Evolutionary conservation across 257 asterid species (phyloP).

Genomic region (Penstemon barbatus): DNA sequence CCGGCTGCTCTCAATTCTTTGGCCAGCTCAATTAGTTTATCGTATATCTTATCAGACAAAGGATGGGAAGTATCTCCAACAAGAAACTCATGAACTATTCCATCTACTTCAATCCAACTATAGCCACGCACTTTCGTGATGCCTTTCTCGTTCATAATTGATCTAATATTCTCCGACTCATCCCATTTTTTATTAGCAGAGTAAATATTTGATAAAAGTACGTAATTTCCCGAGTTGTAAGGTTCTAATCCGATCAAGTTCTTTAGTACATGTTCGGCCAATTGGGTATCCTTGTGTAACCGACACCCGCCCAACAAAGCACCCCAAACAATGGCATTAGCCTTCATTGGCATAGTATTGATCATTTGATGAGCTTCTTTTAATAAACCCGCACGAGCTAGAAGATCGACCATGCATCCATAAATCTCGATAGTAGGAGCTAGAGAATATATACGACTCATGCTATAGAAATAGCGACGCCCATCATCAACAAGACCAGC

Average conservation of each 20-base stretch:
- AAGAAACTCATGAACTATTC: slow-evolving; percentile 17
- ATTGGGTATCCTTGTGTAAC: slow-evolving; percentile 42
- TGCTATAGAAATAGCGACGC: slow-evolving; percentile 5
- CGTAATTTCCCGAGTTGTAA: slow-evolving; percentile 11
- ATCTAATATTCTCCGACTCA: slow-evolving; percentile 14
- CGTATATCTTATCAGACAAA: slow-evolving; percentile 14
- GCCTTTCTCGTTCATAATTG: slow-evolving; percentile 5
- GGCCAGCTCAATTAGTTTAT: slow-evolving; percentile 11
- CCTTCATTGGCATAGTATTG: slow-evolving; percentile 40
- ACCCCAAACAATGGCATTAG: slow-evolving; percentile 49
- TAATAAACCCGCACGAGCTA: slow-evolving; percentile 45
- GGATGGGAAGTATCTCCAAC: slow-evolving; percentile 20
- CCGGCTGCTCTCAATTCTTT: slow-evolving; percentile 21
- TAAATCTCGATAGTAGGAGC: slow-evolving; percentile 41
- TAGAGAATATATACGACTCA: slow-evolving; percentile 27
- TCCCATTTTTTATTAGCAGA: slow-evolving; percentile 12
- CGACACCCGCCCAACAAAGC: slow-evolving; percentile 51
- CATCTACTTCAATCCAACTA: slow-evolving; percentile 20
- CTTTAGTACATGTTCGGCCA: slow-evolving; percentile 38
- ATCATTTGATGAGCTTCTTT: slow-evolving; percentile 40
- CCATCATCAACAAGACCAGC: slow-evolving; percentile 20
- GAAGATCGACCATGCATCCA: slow-evolving; percentile 54
- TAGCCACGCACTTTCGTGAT: slow-evolving; percentile 14
- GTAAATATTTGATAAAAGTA: slow-evolving; percentile 16
- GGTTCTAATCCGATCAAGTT: slow-evolving; percentile 8